Percentiles rank a stretch among this genome's conserved stretches.
These are phyloP conservation scores for Amanita rubescens DNA, from an alignment of 768 basidiomycete species.

Conservation along the genomic window DNA sequence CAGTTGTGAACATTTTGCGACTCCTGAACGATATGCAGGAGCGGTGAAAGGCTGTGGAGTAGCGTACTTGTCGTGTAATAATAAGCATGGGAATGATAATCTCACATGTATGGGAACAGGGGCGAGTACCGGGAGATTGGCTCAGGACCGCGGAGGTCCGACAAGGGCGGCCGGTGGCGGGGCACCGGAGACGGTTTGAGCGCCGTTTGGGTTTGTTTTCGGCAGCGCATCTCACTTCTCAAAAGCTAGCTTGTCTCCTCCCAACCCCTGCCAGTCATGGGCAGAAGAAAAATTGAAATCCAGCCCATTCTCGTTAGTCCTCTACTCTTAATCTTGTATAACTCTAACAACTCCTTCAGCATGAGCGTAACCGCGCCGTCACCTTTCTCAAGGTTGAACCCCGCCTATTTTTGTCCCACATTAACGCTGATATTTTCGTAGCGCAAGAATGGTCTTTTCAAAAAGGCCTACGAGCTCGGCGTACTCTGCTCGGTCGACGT, in stretches of 20 bases:
- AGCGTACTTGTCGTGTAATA: not conserved
- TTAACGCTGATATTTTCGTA: slow-evolving; percentile 34
- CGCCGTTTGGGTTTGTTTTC: slow-evolving; percentile 10
- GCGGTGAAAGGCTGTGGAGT: slow-evolving; percentile 21
- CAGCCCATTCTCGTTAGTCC: slow-evolving; percentile 68
- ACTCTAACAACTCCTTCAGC: slow-evolving; percentile 35
- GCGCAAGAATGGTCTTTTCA: slow-evolving; percentile 89
- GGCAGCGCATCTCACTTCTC: slow-evolving; percentile 2
- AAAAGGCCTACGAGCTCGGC: slow-evolving; percentile 88
- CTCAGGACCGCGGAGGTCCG: not conserved
- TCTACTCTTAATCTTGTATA: slow-evolving; percentile 12
- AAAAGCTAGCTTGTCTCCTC: slow-evolving; percentile 4
- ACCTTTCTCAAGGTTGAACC: slow-evolving; percentile 78
- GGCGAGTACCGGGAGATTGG: not conserved
- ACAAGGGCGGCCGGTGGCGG: not conserved
- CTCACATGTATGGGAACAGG: not conserved
- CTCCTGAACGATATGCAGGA: slow-evolving; percentile 58
- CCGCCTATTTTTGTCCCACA: slow-evolving; percentile 56
- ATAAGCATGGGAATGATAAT: not conserved
- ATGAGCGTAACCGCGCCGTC: slow-evolving; percentile 87
- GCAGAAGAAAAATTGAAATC: slow-evolving; percentile 76
- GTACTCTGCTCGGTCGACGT: slow-evolving; percentile 86
- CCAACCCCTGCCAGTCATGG: slow-evolving; percentile 34
- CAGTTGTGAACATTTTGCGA: slow-evolving; percentile 82
- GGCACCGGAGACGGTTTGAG: not conserved